Conservation (phyloP, 306 rosid species). For the Lathyrus aphaca region DNA sequence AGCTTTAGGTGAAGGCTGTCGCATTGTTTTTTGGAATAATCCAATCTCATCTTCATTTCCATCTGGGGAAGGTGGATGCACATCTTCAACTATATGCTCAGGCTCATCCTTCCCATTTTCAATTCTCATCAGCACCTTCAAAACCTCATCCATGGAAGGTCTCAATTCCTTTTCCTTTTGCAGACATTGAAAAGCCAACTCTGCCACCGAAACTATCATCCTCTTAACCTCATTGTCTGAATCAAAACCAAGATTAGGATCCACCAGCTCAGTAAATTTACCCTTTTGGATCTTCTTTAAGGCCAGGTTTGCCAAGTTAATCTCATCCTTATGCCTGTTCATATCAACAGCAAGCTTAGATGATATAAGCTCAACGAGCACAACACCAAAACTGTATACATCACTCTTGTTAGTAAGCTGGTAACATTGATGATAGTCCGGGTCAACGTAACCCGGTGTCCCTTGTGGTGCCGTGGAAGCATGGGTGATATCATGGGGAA, state of each 20-base stretch:
- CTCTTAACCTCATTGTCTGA: slow-evolving; percentile 51
- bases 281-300: slow-evolving; percentile 56
- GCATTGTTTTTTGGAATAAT: slow-evolving; percentile 32
- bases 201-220: slow-evolving; percentile 66
- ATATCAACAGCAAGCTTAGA: slow-evolving; percentile 76
- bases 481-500: slow-evolving; percentile 38
- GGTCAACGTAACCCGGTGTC: slow-evolving; percentile 49
- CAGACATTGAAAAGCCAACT: slow-evolving; percentile 76
- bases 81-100: slow-evolving; percentile 16
- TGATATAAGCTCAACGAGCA: slow-evolving; percentile 62
- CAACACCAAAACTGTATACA: slow-evolving; percentile 54
- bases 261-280: slow-evolving; percentile 57
- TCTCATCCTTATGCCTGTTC: slow-evolving; percentile 56
- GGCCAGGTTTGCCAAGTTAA: slow-evolving; percentile 69
- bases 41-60: slow-evolving; percentile 42
- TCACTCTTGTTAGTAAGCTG: slow-evolving; percentile 48
- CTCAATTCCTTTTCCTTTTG: slow-evolving; percentile 67
- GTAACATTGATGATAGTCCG: slow-evolving; percentile 32
- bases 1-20: slow-evolving; percentile 50
- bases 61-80: slow-evolving; percentile 46
- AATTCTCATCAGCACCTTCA: slow-evolving; percentile 51
- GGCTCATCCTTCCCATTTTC: slow-evolving; percentile 39
- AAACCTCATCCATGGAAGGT: slow-evolving; percentile 77
- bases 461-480: slow-evolving; percentile 54
- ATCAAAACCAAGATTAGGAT: slow-evolving; percentile 59